phyloP scores from a whole-genome alignment of 2,329 filamentous ascomycete genomes.

The Aspergillus sp. region DNA sequence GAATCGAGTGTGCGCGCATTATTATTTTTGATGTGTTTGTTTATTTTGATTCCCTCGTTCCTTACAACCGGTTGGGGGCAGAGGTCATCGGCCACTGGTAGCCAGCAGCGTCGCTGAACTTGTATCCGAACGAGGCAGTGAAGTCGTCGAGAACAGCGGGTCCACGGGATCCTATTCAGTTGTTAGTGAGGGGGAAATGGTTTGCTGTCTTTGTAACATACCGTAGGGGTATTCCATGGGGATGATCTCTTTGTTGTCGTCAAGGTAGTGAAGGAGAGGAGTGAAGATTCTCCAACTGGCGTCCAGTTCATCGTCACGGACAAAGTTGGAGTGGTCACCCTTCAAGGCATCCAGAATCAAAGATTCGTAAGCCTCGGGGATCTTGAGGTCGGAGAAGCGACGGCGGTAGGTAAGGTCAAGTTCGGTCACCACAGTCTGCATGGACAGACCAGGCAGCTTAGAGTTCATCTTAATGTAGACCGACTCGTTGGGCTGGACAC shows the following conservation, averaged over 20 bases:
- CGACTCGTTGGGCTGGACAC: slow-evolving; percentile 98
- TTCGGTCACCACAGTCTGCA: slow-evolving; percentile 98
- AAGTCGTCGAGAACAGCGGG: slow-evolving; percentile 97
- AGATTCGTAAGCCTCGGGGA: slow-evolving; percentile 97
- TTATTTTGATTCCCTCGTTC: slow-evolving; percentile 1
- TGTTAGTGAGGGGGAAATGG: background rate
- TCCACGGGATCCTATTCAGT: slow-evolving; percentile 75
- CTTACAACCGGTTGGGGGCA: slow-evolving; percentile 75
- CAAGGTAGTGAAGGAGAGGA: slow-evolving; percentile 93
- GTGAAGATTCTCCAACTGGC: slow-evolving; percentile 99
- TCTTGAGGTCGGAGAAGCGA: slow-evolving; percentile 98
- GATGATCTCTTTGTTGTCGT: slow-evolving; percentile 98
- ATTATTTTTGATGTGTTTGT: slow-evolving; percentile 9
- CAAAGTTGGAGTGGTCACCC: slow-evolving; percentile 99
- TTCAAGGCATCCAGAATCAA: slow-evolving; percentile 96
- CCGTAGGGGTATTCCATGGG: slow-evolving; percentile 99
- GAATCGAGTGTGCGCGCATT: slow-evolving; percentile 9
- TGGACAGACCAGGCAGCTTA: slow-evolving; percentile 94
- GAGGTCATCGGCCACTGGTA: slow-evolving; percentile 90
- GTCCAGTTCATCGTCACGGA: slow-evolving; percentile 92
- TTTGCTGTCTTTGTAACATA: slow-evolving; percentile 45
- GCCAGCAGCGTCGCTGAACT: slow-evolving; percentile 93
- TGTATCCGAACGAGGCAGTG: slow-evolving; percentile 96
- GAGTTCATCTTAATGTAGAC: slow-evolving; percentile 99
- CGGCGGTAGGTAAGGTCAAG: slow-evolving; percentile 96